Conservation (phyloP, 129 eudicot species). For the Tagetes patula region DNA sequence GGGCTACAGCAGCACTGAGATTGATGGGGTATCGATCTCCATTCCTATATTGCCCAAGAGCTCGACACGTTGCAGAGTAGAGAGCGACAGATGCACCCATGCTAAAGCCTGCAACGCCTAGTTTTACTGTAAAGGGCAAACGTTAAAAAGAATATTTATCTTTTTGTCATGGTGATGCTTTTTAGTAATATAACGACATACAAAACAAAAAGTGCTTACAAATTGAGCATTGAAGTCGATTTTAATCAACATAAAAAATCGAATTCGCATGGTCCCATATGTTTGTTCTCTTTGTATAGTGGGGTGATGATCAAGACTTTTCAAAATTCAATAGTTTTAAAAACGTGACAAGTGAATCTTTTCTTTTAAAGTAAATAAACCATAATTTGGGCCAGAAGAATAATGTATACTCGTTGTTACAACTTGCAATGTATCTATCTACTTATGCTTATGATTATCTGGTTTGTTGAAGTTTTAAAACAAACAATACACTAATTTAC, state of each 20-base stretch:
- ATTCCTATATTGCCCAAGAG: slow-evolving; percentile 49
- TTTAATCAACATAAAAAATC: neutral
- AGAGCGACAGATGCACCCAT: slow-evolving; percentile 63
- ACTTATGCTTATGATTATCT: neutral
- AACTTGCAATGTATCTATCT: slow-evolving; percentile 4
- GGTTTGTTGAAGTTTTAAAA: neutral
- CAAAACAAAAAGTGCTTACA: neutral
- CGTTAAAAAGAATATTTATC: neutral
- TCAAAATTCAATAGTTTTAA: neutral
- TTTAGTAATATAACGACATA: neutral
- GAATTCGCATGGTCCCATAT: slow-evolving; percentile 8
- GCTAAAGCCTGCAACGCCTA: slow-evolving; percentile 68
- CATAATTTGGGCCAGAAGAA: neutral
- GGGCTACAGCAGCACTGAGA: slow-evolving; percentile 49
- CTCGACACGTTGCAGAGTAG: slow-evolving; percentile 55
- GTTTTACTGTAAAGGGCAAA: slow-evolving; percentile 43
- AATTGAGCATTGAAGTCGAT: neutral
- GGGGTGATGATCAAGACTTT: neutral
- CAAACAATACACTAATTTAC: neutral
- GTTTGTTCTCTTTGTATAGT: slow-evolving; percentile 1
- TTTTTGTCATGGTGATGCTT: neutral
- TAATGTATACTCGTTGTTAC: neutral
- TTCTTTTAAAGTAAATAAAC: slow-evolving; percentile 17
- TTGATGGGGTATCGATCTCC: slow-evolving; percentile 53
- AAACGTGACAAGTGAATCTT: slow-evolving; percentile 20